These are phyloP conservation scores for Fomitopsis schrenkii DNA, from an alignment of 1,284 basidiomycete genomes.

Conservation along the genomic window DNA sequence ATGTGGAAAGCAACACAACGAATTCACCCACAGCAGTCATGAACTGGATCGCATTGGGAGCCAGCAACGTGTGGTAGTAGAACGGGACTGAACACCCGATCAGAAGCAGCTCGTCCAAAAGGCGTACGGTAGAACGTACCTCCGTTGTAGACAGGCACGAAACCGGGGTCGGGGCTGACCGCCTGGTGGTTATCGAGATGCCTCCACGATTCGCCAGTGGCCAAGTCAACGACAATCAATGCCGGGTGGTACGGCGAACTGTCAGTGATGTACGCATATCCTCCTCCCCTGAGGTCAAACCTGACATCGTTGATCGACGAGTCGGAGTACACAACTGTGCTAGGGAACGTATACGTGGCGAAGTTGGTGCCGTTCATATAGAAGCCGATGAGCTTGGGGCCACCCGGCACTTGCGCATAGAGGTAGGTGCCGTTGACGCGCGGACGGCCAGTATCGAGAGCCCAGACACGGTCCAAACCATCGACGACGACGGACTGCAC, in stretches of 20 bases:
- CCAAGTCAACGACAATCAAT: conserved; percentile 26
- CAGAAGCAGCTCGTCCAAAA: neutral
- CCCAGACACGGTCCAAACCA: conserved; percentile 26
- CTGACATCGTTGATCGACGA: conserved; percentile 29
- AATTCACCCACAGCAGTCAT: conserved; percentile 5
- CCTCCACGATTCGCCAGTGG: conserved; percentile 27
- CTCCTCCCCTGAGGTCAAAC: conserved; percentile 25
- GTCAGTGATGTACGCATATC: conserved; percentile 28
- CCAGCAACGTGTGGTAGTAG: conserved; percentile 11
- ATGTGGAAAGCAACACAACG: neutral
- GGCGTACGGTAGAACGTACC: conserved; percentile 3
- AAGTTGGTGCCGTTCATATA: conserved; percentile 23
- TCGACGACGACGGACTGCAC: conserved; percentile 28
- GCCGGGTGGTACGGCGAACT: conserved; percentile 18
- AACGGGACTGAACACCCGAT: neutral
- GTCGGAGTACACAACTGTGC: conserved; percentile 20
- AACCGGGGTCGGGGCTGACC: conserved; percentile 14
- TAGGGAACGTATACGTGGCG: conserved; percentile 23
- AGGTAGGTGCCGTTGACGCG: conserved; percentile 20
- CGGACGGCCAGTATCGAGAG: conserved; percentile 24
- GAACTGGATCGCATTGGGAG: conserved; percentile 12
- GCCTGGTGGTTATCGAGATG: conserved; percentile 21
- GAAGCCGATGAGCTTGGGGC: conserved; percentile 29
- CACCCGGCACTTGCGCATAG: conserved; percentile 19
- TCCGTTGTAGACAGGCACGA: conserved; percentile 24